Base-by-base conservation (phyloP, 2,329 filamentous ascomycete species). In the Talaromyces piceae region DNA sequence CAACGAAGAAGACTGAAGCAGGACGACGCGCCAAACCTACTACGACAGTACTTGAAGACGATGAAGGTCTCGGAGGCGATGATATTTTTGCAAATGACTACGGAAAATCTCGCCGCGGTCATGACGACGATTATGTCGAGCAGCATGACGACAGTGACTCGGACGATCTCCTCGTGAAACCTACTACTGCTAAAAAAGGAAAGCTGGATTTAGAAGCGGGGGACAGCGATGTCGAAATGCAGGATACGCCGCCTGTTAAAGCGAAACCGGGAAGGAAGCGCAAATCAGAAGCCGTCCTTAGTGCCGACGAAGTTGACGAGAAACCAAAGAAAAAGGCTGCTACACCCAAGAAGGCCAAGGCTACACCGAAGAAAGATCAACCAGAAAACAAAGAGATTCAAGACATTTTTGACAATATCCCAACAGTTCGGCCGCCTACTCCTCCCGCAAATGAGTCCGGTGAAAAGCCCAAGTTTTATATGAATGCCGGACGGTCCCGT, bases 341-440 rank as follows among this genome's bases (percentile, higher is more conserved):
- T 31, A 56, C 61, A 39, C 58, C 62, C 23, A 75, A 68, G 61
- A 75, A 70, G 57, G 72, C 80, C 18, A 79, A 80, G 56, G 77
- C 81, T 2, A 73, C 79, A 3, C 72, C 78, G 9, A 87, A 87
- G 67, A 87, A 89, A 66, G 79, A 82, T 3, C 75, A 76, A 5
- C 70, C 79, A 2, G 89, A 94, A 61, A 84, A 82, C 61, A 77
- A 84, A 13, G 78, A 81, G 20, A 82, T 95, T 18, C 83, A 95
- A 66, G 82, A 85, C 45, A 96, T 98, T 43, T 80, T 97, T 27
- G 85, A 95, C 64, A 88, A 83, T 59, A 91, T 98, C 54, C 87
- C 89, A 4, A 88, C 82, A 1, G 81, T 98, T 39, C 77, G 85
- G 53, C 78, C 93, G 20, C 93, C 93, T 5, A 87, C 89, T 3